These are phyloP conservation scores for Ceratocystis huliohia DNA, from an alignment of 2,329 filamentous ascomycete genomes.

Conservation along the genomic window DNA sequence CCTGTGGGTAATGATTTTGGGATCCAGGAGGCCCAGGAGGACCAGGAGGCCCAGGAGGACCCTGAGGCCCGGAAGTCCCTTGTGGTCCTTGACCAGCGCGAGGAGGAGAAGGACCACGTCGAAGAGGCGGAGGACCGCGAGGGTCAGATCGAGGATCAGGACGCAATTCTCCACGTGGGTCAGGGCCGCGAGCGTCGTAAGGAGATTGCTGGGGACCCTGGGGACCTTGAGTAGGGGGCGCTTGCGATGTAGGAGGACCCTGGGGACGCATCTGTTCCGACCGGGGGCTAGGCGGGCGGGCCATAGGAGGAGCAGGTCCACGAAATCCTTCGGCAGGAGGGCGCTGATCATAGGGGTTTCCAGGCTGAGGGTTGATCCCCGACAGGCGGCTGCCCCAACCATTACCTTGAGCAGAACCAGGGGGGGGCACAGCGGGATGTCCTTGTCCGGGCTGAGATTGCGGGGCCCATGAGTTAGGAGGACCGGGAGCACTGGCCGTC, in stretches of 20 bases:
- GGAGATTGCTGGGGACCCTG: conserved; percentile 51
- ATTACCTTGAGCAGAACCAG: conserved; percentile 35
- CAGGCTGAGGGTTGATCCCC: conserved; percentile 64
- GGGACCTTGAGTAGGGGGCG: conserved; percentile 17
- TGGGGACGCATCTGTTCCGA: conserved; percentile 49
- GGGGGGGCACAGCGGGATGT: conserved; percentile 31
- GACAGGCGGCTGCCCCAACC: conserved; percentile 54
- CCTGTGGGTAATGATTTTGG: conserved; percentile 32
- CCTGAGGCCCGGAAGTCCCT: conserved; percentile 24
- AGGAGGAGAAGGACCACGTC: conserved; percentile 24
- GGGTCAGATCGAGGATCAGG: conserved; percentile 18
- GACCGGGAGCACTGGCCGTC: conserved; percentile 64
- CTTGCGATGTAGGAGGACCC: conserved; percentile 11
- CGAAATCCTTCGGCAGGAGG: conserved; percentile 49
- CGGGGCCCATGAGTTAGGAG: conserved; percentile 79
- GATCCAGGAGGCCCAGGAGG: conserved; percentile 41
- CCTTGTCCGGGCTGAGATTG: conserved; percentile 46
- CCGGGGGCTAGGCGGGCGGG: conserved; percentile 63
- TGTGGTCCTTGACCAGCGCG: conserved; percentile 23
- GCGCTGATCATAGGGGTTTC: conserved; percentile 69
- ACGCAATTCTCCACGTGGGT: conserved; percentile 19
- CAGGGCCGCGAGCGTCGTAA: conserved; percentile 22
- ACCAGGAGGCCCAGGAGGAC: conserved; percentile 22
- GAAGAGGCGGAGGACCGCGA: conserved; percentile 37
- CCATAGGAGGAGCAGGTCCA: conserved; percentile 52